Evolutionary conservation across 257 asterid species (phyloP).

Genomic region (Solanum chiquidenum): DNA sequence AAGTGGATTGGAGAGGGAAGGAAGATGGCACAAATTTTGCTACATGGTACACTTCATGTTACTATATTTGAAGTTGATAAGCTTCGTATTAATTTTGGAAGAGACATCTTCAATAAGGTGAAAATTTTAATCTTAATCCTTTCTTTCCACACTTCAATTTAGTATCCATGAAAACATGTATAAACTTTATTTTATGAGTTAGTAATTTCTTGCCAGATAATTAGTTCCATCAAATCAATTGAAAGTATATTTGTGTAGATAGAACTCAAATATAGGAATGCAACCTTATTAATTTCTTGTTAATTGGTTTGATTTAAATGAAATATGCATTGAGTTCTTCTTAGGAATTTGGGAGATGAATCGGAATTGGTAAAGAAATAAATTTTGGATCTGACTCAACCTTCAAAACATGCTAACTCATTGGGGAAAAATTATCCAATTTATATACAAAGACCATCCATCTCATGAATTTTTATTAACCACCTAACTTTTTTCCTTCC

Average conservation of each 20-base stretch:
- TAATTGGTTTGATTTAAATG: neutral
- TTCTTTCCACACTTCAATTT: neutral
- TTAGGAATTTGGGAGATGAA: neutral
- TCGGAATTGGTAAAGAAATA: neutral
- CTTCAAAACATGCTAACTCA: neutral
- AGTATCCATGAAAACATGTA: neutral
- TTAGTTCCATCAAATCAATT: neutral
- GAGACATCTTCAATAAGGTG: constrained; percentile 17
- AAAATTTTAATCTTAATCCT: neutral
- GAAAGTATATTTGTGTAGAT: neutral
- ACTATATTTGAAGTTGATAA: constrained; percentile 24
- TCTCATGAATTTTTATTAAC: neutral
- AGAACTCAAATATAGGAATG: neutral
- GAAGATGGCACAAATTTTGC: constrained; percentile 24
- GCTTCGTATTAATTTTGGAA: constrained; percentile 4
- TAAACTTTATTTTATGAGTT: neutral
- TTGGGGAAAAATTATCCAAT: neutral
- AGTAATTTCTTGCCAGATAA: neutral
- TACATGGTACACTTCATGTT: constrained; percentile 29
- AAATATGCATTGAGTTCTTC: neutral
- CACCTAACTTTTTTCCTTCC: rapidly evolving
- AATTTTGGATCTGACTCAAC: neutral
- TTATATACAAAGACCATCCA: neutral
- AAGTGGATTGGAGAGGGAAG: neutral
- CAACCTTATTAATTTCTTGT: neutral